These are phyloP conservation scores for Cystobasidiaceae sp. DNA, from an alignment of 1,284 basidiomycete genomes.

Conservation along the genomic window DNA sequence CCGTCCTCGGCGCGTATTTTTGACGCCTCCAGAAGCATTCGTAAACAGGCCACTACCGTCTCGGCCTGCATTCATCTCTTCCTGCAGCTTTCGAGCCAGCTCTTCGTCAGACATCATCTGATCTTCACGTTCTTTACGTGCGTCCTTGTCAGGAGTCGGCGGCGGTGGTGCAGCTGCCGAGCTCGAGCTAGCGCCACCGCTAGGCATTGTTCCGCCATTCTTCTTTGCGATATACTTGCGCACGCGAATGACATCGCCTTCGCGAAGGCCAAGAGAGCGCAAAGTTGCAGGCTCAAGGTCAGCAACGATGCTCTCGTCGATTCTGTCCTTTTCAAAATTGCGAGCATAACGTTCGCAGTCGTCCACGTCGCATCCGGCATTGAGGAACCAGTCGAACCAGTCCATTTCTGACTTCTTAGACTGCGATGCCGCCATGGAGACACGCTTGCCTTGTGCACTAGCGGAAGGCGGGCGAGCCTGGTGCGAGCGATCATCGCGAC, in stretches of 20 bases:
- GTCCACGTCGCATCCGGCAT: constrained; percentile 93
- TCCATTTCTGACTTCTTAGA: too few relatives aligned
- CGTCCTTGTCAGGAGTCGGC: constrained; percentile 45
- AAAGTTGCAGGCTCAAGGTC: constrained; percentile 86
- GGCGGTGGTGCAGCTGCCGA: constrained; percentile 51
- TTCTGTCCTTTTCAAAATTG: constrained; percentile 91
- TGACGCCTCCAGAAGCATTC: constrained; percentile 76
- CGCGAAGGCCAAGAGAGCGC: constrained; percentile 84
- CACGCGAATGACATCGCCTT: constrained; percentile 97
- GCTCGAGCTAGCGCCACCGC: neutral
- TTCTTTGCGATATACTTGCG: constrained; percentile 64
- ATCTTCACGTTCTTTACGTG: constrained; percentile 51
- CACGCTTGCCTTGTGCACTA: constrained; percentile 50
- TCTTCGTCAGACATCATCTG: constrained; percentile 75
- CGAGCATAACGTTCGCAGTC: constrained; percentile 92
- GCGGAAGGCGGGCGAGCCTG: constrained; percentile 36
- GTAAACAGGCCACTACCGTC: constrained; percentile 71
- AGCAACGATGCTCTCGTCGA: constrained; percentile 83
- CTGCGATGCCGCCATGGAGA: neutral
- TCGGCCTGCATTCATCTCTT: constrained; percentile 61
- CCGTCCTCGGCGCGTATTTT: constrained; percentile 73
- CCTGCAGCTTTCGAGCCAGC: constrained; percentile 71
- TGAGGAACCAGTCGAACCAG: constrained; percentile 99
- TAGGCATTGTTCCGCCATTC: constrained; percentile 30
- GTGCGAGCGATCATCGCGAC: too few relatives aligned